Evolutionary conservation across 371 early-diverging fungal species (phyloP).

Genomic region (Apophysomyces variabilis): DNA sequence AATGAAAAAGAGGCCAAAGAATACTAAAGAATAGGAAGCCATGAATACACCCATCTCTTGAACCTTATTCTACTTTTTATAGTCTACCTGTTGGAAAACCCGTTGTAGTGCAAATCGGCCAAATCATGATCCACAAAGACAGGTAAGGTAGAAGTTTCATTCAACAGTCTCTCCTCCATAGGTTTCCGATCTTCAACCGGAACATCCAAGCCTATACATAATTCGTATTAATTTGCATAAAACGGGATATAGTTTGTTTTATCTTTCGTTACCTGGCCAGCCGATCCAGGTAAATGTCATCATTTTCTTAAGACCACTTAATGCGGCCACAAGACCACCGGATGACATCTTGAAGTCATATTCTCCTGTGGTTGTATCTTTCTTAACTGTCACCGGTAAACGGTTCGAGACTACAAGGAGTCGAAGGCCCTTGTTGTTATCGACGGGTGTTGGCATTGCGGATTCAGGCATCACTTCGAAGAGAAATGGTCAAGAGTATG

Average conservation of each 20-base stretch:
- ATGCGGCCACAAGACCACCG: conserved; percentile 98
- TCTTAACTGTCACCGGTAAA: conserved; percentile 95
- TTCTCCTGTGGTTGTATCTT: conserved; percentile 59
- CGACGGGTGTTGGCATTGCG: conserved; percentile 3
- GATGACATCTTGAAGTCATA: conserved; percentile 88
- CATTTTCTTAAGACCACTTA: conserved; percentile 92
- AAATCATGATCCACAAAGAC: conserved; percentile 97
- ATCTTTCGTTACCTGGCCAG: conserved; percentile 89
- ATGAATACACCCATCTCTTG: not conserved
- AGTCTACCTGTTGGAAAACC: conserved; percentile 92
- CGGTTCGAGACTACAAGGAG: conserved; percentile 99
- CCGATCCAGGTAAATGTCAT: conserved; percentile 99
- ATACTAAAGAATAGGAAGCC: conserved; percentile 57
- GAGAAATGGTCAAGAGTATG: not conserved
- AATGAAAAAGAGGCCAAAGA: conserved; percentile 99
- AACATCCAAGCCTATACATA: conserved; percentile 73
- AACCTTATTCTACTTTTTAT: not conserved
- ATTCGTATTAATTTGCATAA: not conserved
- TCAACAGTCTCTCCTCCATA: conserved; percentile 74
- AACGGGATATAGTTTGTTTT: not conserved
- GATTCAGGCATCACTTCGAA: not conserved
- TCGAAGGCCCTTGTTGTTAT: conserved; percentile 36
- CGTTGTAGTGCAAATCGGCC: conserved; percentile 98
- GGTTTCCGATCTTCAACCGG: conserved; percentile 79
- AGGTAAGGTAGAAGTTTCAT: conserved; percentile 91